Base-by-base conservation (phyloP, 208 protist genomes). In the Crithidia acanthocephali region DNA sequence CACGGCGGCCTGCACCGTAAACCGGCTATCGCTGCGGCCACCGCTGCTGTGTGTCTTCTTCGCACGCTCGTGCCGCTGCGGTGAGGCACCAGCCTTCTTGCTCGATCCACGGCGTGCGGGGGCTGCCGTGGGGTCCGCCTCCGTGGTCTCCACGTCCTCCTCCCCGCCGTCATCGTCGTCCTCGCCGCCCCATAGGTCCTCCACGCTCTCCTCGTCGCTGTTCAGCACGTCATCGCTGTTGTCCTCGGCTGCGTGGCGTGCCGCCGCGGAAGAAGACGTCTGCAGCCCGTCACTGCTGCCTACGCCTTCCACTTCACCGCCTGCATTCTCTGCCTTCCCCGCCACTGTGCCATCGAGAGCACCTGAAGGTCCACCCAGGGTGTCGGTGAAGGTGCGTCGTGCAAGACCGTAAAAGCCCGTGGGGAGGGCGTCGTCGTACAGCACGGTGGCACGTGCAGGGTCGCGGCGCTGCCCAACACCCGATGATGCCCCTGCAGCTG, bases 391-490 rank as follows among this genome's bases (percentile, higher is more conserved):
- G 35, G 81, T 78, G 28, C 81, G 79, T 5, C 86, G 82, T 22
- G 84, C 58, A 23, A 84, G 30, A 0, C 28, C 48, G 73, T 95
- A 95, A 18, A 56, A 76, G 25, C 65, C 74, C 11, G 64, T 53
- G 13, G 84, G 86, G 48, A 90, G 81, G 53, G 65, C 52, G 22
- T 73, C 66, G 40, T 88, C 83, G 64, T 86, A 88, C 4, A 95
- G 28, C 60, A 95, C 80, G 2, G 80, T 91, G 6, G 81, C 80
- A 16, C 80, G 73, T 20, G 48, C 32, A 10, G 61, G 27, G 10
- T 53, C 53, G n/a, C 47, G 20, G 18, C 27, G 37, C 25, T 25
- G 13, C 30, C 11, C 47, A n/a, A n/a, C n/a, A n/a, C n/a, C n/a
- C n/a, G n/a, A n/a, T n/a, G 37, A 48, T 37, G 20, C 33, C 52